phyloP scores from a whole-genome alignment of 495 filamentous ascomycete genomes.

The Trichodelitschia bisporula region DNA sequence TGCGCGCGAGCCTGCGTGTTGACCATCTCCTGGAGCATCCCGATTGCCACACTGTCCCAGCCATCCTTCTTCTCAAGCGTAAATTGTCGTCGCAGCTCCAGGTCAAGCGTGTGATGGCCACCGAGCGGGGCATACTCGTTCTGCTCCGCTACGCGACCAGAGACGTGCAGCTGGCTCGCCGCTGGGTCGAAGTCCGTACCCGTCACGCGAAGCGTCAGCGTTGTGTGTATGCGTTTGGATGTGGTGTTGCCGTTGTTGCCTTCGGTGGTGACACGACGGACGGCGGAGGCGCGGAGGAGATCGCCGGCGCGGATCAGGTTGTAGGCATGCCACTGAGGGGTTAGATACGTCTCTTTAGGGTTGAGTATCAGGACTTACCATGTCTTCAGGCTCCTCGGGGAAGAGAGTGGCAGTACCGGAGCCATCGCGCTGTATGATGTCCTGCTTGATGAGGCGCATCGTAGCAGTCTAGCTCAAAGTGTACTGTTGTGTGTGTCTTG shows the following conservation, averaged over 20 bases:
- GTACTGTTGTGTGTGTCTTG: no score
- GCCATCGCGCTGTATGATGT: conserved; percentile 44
- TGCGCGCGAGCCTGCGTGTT: conserved; percentile 45
- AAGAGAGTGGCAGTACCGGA: conserved; percentile 56
- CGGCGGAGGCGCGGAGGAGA: conserved; percentile 53
- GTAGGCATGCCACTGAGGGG: conserved; percentile 70
- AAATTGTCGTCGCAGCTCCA: conserved; percentile 72
- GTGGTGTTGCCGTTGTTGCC: conserved; percentile 48
- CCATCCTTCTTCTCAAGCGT: conserved; percentile 55
- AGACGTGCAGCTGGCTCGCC: conserved; percentile 61
- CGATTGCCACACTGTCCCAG: conserved; percentile 78
- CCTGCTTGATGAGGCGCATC: conserved; percentile 49
- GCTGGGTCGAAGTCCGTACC: conserved; percentile 76
- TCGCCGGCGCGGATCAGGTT: conserved; percentile 73
- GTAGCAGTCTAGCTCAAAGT: no score
- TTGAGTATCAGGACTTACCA: conserved; percentile 28
- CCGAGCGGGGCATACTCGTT: conserved; percentile 67
- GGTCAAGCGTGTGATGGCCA: conserved; percentile 70
- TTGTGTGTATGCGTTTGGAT: conserved; percentile 51
- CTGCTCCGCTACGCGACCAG: conserved; percentile 57
- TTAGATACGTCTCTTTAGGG: conserved; percentile 1
- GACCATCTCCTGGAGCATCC: conserved; percentile 53
- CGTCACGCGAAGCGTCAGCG: conserved; percentile 57
- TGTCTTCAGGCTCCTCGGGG: conserved; percentile 86
- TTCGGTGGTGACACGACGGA: conserved; percentile 47